Conservation (phyloP, 176 grass and related monocot genomes). For the Phyllostachys edulis region DNA sequence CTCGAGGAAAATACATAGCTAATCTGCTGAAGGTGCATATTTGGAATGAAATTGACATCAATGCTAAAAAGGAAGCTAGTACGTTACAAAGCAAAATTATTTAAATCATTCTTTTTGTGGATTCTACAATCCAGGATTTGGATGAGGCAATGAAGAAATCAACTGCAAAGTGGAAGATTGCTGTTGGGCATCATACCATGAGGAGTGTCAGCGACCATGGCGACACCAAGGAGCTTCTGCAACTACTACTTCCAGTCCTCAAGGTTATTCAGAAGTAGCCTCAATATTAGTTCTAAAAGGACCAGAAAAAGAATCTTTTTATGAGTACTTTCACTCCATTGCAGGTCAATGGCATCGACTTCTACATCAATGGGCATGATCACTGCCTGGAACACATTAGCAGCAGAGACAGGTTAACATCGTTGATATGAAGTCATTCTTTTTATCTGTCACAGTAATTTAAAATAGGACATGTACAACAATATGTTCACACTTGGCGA, state of each 20-base stretch:
- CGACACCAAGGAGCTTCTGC: conserved; percentile 71
- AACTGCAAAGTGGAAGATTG: conserved; percentile 74
- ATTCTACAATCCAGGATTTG: conserved; percentile 58
- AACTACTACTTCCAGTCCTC: conserved; percentile 67
- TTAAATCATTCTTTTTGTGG: not conserved
- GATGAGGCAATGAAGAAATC: conserved; percentile 69
- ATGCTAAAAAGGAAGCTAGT: not conserved
- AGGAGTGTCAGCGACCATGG: conserved; percentile 84
- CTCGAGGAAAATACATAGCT: conserved; percentile 59
- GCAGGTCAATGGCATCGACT: conserved; percentile 53
- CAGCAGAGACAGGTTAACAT: conserved; percentile 68
- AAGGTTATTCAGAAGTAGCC: conserved; percentile 45
- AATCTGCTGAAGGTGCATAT: conserved; percentile 59
- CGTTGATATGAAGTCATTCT: not conserved
- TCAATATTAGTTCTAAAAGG: not conserved
- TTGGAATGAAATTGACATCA: not conserved
- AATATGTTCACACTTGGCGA: not conserved
- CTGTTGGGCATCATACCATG: conserved; percentile 81
- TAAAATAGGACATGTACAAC: not conserved
- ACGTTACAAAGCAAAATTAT: not conserved
- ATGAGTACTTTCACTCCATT: not conserved
- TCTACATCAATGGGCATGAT: conserved; percentile 91
- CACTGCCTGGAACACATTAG: conserved; percentile 95
- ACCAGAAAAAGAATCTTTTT: not conserved
- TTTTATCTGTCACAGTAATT: not conserved